Evolutionary conservation across 345 rosid species (phyloP), one percentile per base, ranked within the genome.

Genomic region (Hypericum perforatum): DNA sequence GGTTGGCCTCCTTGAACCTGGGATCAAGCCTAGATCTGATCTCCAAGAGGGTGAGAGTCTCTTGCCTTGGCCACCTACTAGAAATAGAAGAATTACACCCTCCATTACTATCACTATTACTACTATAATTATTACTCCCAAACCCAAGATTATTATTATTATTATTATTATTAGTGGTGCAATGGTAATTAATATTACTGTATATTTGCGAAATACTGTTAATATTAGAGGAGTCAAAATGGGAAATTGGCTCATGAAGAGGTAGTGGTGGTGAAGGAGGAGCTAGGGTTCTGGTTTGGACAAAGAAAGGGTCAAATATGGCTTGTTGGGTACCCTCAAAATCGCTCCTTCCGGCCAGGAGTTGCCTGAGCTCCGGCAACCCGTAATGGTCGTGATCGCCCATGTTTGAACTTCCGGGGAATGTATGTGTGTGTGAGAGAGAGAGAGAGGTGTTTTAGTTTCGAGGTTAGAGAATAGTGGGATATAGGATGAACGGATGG

Each of bases 11-110:
- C 63, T 87, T 84, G 67, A 91, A 91, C 78, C 81, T 82, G 58
- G 83, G 72, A 76, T 87, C 92, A 63, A 91, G 96, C 60, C 84
- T 81, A 64, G 98, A 91, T 87, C 98, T 84, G 87, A 91, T 85
- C 70, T 91, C 96, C 52, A 91, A 84, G 61, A 91, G 86, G 8
- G 92, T 87, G 50, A 87, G 82, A 58, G 98, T 91, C 79, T 91
- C 98, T 58, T 91, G 98, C 58, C 98, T 75, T 4, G 96, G 96
- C 98, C 98, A 91, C 53, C 98, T 81, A 15, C 87, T 84, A 5
- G 75, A 77, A 36, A 76, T 84, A 36, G 78, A 81, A 5, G 9
- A 16, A 32, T 32, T 10, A 13, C 8, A 48, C 51, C 79, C 80
- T 53, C 65, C 76, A 56, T 80, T 70, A 13, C 49, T 63, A 74